phyloP scores from a whole-genome alignment of 139 green algal genomes.

The Chlamydomonas sp. region DNA sequence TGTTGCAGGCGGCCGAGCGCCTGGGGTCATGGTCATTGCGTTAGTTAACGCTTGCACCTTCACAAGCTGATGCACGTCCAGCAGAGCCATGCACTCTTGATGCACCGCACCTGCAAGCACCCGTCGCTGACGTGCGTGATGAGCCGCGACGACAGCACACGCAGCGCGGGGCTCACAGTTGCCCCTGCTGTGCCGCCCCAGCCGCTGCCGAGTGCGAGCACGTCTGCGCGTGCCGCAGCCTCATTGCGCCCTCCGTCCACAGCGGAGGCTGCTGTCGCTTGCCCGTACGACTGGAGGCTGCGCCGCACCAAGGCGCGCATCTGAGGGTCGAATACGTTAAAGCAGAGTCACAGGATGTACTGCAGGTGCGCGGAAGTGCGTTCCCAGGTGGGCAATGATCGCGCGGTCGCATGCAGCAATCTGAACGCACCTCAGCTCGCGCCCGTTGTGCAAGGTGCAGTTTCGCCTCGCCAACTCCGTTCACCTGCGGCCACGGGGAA shows the following conservation, averaged over 20 bases:
- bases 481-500: background rate
- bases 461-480: constrained; percentile 38
- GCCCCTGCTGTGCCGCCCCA: background rate
- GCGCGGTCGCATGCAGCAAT: background rate
- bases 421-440: background rate
- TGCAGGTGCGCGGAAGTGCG: too few species aligned
- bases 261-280: background rate
- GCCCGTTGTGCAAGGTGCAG: background rate
- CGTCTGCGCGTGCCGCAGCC: background rate
- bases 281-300: background rate
- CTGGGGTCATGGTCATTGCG: background rate
- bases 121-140: background rate
- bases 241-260: background rate
- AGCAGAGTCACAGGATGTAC: too few species aligned
- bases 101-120: constrained; percentile 29
- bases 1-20: constrained; percentile 10
- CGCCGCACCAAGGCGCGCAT: constrained; percentile 16
- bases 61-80: background rate
- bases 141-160: constrained; percentile 30
- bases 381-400: background rate
- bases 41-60: background rate
- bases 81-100: too few species aligned
- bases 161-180: background rate
- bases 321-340: background rate
- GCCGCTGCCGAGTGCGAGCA: background rate